Evolutionary conservation across 2,329 filamentous ascomycete genomes (phyloP), one percentile per base, ranked within the genome.

Genomic region (Pestalotiopsis sp.): DNA sequence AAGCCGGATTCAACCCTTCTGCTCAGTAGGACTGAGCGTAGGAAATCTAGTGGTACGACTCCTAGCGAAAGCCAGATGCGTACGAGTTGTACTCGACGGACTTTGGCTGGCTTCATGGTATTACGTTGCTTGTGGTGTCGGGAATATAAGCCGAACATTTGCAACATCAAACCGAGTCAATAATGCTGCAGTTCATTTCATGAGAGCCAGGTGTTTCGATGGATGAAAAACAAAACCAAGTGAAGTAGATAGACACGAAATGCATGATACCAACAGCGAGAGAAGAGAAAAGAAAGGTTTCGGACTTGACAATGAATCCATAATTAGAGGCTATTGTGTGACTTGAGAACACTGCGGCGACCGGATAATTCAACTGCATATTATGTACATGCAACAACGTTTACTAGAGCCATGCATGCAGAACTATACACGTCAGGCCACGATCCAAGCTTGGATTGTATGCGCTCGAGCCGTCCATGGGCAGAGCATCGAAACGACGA

Each of bases 1-100:
- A 88, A 77, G 84, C 87, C 23, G 83, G 81, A 63, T 86, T 86
- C 71, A 85, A 83, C 1, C 85, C 86, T 14, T 75, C 73, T 38
- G 72, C 70, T 40, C 58, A 70, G 65, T 69, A 68, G 69, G 68
- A 67, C 5, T 25, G 68, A 36, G 61, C 17, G 36, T 63, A 52
- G 61, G 61, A 17, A 49, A 13, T 62, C 36, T 23, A n/a, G 59
- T 20, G 9, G 14, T 25, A 27, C 4, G 20, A 20, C 20, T 45
- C 36, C 36, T 40, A 20, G 25, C 17, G 59, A 9, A 23, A 59
- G 27, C 17, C 45, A 20, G 9, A 52, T 4, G 41, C 45, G 20
- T 9, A 52, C 17, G 41, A 52, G 45, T 52, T n/a, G 45, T 17
- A 52, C 45, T 52, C n/a, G 17, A 52, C 17, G 31, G 31, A 36